Conservation (phyloP, 2,329 filamentous ascomycete genomes). For the Arthrobotrys megalospora region DNA sequence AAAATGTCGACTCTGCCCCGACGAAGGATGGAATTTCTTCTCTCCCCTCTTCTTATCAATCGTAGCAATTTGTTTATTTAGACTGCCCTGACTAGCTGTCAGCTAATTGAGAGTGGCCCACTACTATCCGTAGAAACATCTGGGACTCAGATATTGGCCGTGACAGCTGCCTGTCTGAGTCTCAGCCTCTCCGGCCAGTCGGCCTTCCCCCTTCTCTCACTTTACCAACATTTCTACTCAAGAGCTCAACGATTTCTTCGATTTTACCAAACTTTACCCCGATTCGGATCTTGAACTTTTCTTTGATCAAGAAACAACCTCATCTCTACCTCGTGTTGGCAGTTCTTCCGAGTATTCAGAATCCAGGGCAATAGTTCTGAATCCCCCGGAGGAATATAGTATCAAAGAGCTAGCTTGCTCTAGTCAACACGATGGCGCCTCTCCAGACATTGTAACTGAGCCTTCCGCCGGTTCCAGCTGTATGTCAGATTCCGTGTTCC, state of each 20-base stretch:
- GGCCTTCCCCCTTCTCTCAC: not conserved
- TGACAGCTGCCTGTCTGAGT: no score
- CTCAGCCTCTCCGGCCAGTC: no score
- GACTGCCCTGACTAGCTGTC: no score
- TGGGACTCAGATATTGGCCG: no score
- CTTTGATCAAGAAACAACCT: not conserved
- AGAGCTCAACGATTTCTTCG: not conserved
- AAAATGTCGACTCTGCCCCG: no score
- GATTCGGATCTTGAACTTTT: not conserved
- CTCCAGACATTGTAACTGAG: not conserved
- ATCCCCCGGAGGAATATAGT: not conserved
- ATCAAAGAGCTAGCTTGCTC: not conserved
- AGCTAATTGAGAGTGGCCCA: no score
- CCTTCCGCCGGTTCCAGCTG: conserved; percentile 9
- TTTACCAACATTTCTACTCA: not conserved
- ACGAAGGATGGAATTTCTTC: no score
- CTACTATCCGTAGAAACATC: no score
- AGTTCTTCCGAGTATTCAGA: conserved; percentile 5
- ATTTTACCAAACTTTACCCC: no score
- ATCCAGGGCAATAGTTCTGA: conserved; percentile 3
- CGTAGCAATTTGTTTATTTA: no score
- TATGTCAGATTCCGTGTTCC: not conserved
- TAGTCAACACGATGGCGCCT: not conserved
- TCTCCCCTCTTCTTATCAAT: no score
- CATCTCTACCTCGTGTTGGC: not conserved